Percentiles rank a stretch among this genome's conserved stretches.
Evolutionary conservation across 345 rosid genomes (phyloP).

Genomic region (Populus pruinosa): DNA sequence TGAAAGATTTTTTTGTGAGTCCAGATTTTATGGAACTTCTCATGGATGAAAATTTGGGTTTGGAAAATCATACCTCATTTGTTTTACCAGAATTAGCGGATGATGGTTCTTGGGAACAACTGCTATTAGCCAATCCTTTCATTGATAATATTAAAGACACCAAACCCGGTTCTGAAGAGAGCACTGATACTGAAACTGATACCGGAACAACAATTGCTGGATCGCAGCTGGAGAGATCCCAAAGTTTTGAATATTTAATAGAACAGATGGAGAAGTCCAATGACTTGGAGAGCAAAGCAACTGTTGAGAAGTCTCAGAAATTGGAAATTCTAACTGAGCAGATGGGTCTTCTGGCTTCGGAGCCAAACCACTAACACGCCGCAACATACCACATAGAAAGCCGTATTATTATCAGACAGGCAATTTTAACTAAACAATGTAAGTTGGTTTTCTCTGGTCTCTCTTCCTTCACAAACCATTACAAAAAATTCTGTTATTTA

Average conservation of each 20-base stretch:
- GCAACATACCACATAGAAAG: background rate
- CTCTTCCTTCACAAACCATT: background rate
- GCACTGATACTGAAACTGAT: slow-evolving; percentile 20
- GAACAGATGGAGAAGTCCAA: slow-evolving; percentile 47
- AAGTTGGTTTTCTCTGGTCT: background rate
- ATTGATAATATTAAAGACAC: slow-evolving; percentile 28
- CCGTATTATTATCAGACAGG: background rate
- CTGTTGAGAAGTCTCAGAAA: slow-evolving; percentile 34
- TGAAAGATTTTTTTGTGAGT: slow-evolving; percentile 54
- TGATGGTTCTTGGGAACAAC: slow-evolving; percentile 77
- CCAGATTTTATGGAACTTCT: slow-evolving; percentile 64
- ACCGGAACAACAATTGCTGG: slow-evolving; percentile 31
- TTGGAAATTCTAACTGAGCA: slow-evolving; percentile 55
- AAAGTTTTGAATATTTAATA: slow-evolving; percentile 37
- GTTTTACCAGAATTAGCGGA: slow-evolving; percentile 61
- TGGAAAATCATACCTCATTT: slow-evolving; percentile 49
- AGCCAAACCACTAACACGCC: slow-evolving; percentile 8
- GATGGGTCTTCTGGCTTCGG: slow-evolving; percentile 50
- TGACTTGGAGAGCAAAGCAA: slow-evolving; percentile 35
- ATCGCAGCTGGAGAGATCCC: slow-evolving; percentile 24
- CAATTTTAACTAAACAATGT: background rate
- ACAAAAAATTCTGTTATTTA: background rate
- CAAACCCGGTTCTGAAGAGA: slow-evolving; percentile 32
- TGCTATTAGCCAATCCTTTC: slow-evolving; percentile 50
- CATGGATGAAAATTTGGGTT: slow-evolving; percentile 48